Base-by-base conservation (phyloP, 495 filamentous ascomycete genomes). In the Wilcoxina mikolae region DNA sequence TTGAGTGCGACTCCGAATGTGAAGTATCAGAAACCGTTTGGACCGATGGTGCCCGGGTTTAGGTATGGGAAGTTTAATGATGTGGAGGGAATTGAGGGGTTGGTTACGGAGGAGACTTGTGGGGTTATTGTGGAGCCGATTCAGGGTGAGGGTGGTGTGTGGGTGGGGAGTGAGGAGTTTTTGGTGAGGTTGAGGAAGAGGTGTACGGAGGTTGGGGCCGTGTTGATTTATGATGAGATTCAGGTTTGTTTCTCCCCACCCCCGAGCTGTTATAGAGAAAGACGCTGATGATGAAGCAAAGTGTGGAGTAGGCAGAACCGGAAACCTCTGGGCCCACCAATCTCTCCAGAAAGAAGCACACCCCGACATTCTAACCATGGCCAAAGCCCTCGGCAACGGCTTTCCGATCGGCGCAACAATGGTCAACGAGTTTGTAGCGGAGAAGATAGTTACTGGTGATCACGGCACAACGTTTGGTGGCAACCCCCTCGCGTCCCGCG, bases 381-480 rank as follows among this genome's bases (percentile, higher is more conserved):
- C 91, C 54, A 98, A 98, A 70, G 91, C 93, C 15, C 79, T 98
- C 0, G 91, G 91, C 5, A 98, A 98, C 65, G 91, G 91, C 5
- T 88, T 94, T 61, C 91, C 90, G 23, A 87, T 98, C 53, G 93
- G 86, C 42, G 93, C 93, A 0, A 87, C 87, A 5, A 80, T 98
- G 53, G 84, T 95, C 20, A 85, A 76, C 54, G 77, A 80, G 41
- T 71, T 72, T 26, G 87, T 98, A 0, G 81, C 77, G 7, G 74
- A 81, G n/a, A 81, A 83, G 66, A 93, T 98, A 65, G 81, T 84
- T 61, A 79, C 84, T 3, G 91, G 91, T 44, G 91, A 98, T 64
- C 91, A 98, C 67, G 91, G 91, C 22, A 98, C 91, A 1, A 98
- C 91, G 11, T 98, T 94, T 61, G 91, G 91, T 18, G 91, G 91